These are phyloP conservation scores for Chaetomium tenue DNA, from an alignment of 495 filamentous ascomycete species.

Conservation along the genomic window DNA sequence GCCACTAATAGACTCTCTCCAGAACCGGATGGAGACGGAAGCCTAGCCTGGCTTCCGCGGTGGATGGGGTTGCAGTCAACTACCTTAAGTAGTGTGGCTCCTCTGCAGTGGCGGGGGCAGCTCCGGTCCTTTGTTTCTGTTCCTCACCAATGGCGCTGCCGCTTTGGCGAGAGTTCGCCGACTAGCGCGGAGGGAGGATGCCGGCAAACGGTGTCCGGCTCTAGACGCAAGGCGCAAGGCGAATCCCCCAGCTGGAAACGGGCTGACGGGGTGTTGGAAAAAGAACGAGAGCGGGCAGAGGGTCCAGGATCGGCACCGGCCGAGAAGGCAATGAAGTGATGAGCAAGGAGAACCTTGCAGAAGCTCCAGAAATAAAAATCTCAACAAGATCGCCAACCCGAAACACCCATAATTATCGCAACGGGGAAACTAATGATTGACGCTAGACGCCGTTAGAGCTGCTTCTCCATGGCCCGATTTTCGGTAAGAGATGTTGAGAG, in stretches of 20 bases:
- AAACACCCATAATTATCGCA: too few species aligned
- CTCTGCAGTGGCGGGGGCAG: background rate
- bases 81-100: background rate
- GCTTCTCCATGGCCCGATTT: background rate
- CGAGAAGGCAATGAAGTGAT: background rate
- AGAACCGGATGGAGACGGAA: conserved; percentile 2
- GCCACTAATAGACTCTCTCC: background rate
- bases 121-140: background rate
- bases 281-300: background rate
- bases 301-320: conserved; percentile 1
- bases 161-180: background rate
- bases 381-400: too few species aligned
- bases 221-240: too few species aligned
- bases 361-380: background rate
- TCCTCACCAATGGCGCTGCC: background rate
- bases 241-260: too few species aligned
- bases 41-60: background rate
- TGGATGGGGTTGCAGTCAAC: background rate
- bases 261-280: background rate
- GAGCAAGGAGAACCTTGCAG: background rate
- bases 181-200: background rate
- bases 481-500: too few species aligned
- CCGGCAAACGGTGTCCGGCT: too few species aligned
- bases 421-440: too few species aligned
- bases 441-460: too few species aligned